Conservation (phyloP, 2,329 filamentous ascomycete genomes). For the Aspergillus sp. region DNA sequence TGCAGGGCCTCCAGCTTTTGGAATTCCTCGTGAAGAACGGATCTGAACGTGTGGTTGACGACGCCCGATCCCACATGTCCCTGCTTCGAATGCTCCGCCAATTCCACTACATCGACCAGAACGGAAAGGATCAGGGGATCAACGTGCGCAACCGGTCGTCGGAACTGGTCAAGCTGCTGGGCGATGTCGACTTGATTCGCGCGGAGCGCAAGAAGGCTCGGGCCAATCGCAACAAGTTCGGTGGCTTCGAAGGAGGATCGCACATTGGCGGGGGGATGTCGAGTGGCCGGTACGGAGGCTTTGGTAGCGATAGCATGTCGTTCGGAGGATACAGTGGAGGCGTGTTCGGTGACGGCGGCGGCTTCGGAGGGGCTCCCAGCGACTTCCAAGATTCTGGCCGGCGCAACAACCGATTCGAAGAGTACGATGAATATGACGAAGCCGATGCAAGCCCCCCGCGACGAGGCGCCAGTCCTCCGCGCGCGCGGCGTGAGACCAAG, state of each 20-base stretch:
- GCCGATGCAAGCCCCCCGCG: constrained; percentile 56
- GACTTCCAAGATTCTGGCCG: constrained; percentile 67
- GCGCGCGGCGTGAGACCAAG: constrained; percentile 50
- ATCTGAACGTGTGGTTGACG: constrained; percentile 94
- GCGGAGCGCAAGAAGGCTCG: constrained; percentile 81
- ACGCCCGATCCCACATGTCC: constrained; percentile 90
- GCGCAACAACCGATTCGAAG: constrained; percentile 79
- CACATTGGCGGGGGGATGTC: constrained; percentile 57
- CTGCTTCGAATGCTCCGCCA: constrained; percentile 97
- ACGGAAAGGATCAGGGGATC: constrained; percentile 97
- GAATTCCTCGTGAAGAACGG: constrained; percentile 98
- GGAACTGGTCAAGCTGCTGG: constrained; percentile 88
- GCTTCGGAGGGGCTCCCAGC: constrained; percentile 75
- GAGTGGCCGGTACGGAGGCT: constrained; percentile 75
- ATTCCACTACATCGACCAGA: constrained; percentile 93
- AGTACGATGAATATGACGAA: constrained; percentile 96
- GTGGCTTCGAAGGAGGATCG: constrained; percentile 82
- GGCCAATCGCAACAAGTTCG: constrained; percentile 83
- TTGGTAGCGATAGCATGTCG: constrained; percentile 71
- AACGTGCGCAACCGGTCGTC: constrained; percentile 97
- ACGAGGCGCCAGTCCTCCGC: constrained; percentile 47
- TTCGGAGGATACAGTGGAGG: constrained; percentile 69
- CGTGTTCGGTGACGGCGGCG: constrained; percentile 94
- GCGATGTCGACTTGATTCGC: constrained; percentile 62
- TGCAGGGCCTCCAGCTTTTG: constrained; percentile 76